Percentiles rank a stretch among this genome's conserved stretches.
These are phyloP conservation scores for Podila clonocystis DNA, from an alignment of 192 early-diverging fungal genomes.

Conservation along the genomic window DNA sequence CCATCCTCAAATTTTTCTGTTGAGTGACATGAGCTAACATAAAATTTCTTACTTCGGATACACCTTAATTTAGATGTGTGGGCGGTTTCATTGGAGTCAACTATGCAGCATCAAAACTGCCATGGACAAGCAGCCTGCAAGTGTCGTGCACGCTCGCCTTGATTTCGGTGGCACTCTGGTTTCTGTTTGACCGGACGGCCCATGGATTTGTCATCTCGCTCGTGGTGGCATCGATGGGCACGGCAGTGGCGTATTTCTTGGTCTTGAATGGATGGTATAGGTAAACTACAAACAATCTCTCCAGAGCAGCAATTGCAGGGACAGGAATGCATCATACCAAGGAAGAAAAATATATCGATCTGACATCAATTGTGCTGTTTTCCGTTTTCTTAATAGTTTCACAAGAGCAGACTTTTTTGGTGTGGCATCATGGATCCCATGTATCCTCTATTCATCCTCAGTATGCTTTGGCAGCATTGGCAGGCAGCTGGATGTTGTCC, in stretches of 20 bases:
- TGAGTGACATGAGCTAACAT: no score
- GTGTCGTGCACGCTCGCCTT: constrained; percentile 66
- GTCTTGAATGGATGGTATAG: constrained; percentile 71
- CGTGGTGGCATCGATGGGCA: constrained; percentile 64
- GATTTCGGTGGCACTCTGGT: constrained; percentile 72
- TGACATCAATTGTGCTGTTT: not conserved
- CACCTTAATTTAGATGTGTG: constrained; percentile 35
- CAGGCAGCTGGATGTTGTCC: constrained; percentile 63
- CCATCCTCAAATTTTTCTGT: no score
- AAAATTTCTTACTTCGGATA: not conserved
- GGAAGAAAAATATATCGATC: not conserved
- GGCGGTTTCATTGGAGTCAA: constrained; percentile 67
- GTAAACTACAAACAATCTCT: constrained; percentile 34
- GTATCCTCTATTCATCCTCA: constrained; percentile 58
- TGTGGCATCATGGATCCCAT: constrained; percentile 73
- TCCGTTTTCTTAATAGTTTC: constrained; percentile 54
- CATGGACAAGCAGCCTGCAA: constrained; percentile 69
- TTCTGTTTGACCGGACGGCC: constrained; percentile 74
- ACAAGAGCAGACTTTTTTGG: constrained; percentile 74
- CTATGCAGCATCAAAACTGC: constrained; percentile 72
- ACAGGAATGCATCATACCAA: no score
- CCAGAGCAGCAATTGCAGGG: no score
- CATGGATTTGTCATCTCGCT: constrained; percentile 71
- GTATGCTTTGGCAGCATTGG: constrained; percentile 78
- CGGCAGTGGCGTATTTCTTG: constrained; percentile 64